A percentile compares a stretch with the other conserved stretches of the same genome.
Conservation (phyloP, 2,329 filamentous ascomycete genomes). For the Cytospora schulzeri region DNA sequence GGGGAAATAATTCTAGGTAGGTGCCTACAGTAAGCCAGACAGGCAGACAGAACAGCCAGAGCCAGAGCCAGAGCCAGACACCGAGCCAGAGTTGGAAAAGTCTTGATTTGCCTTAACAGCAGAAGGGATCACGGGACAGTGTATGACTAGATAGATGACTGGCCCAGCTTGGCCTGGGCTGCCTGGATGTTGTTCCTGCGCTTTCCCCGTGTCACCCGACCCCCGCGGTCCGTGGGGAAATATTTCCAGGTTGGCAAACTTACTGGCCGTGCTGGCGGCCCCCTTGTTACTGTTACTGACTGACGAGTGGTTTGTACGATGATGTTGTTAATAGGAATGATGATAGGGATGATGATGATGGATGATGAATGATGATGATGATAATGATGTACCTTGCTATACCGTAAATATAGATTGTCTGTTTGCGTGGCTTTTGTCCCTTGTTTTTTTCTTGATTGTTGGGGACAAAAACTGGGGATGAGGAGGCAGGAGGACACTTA, state of each 20-base stretch:
- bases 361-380: conserved; percentile 5
- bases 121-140: conserved; percentile 21
- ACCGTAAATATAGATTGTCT: background rate
- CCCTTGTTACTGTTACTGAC: background rate
- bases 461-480: background rate
- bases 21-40: background rate
- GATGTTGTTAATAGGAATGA: conserved; percentile 6
- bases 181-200: conserved; percentile 24
- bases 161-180: conserved; percentile 3
- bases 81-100: background rate
- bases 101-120: conserved; percentile 18
- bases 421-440: conserved; percentile 4
- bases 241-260: conserved; percentile 8
- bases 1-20: background rate
- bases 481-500: too few species aligned
- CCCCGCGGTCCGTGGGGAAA: conserved; percentile 9
- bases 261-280: background rate
- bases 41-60: background rate
- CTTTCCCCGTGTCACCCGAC: conserved; percentile 15
- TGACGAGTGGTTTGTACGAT: background rate
- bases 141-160: conserved; percentile 4
- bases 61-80: background rate
- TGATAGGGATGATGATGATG: conserved; percentile 1
- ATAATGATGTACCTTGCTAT: background rate
- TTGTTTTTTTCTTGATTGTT: background rate